Percentiles rank a stretch among this genome's conserved stretches.
Evolutionary conservation across 2,329 filamentous ascomycete genomes (phyloP).

Genomic region (Aspergillus fumigatus): DNA sequence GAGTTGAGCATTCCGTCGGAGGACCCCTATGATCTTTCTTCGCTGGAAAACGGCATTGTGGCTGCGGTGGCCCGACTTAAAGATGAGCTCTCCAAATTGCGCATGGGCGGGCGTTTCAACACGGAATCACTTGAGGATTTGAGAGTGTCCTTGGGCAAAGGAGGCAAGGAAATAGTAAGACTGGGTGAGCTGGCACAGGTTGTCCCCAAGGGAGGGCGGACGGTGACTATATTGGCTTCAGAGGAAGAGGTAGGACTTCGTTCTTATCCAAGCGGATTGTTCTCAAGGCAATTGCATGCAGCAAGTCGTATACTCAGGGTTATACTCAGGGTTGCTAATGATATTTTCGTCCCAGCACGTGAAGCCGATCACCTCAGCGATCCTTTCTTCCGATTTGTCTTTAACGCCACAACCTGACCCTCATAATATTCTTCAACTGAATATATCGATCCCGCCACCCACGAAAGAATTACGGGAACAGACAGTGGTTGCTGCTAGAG

Average conservation of each 20-base stretch:
- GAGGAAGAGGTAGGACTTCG: conserved; percentile 55
- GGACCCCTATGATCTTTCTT: conserved; percentile 59
- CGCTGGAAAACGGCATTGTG: conserved; percentile 53
- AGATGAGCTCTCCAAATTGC: conserved; percentile 58
- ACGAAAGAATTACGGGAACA: conserved; percentile 45
- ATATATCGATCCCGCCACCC: conserved; percentile 43
- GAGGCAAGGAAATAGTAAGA: conserved; percentile 47
- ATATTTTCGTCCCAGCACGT: conserved; percentile 30
- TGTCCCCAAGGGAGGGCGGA: conserved; percentile 58
- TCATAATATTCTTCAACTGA: conserved; percentile 42
- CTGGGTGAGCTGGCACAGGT: conserved; percentile 64
- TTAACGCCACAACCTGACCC: conserved; percentile 41
- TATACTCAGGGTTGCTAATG: neutral
- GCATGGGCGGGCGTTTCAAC: conserved; percentile 59
- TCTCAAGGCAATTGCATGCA: neutral
- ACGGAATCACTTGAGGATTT: conserved; percentile 58
- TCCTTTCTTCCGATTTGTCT: conserved; percentile 39
- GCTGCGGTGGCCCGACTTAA: conserved; percentile 54
- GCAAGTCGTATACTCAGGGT: neutral
- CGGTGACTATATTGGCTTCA: conserved; percentile 58
- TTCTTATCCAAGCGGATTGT: neutral
- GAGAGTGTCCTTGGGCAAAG: conserved; percentile 55
- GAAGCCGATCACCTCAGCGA: conserved; percentile 42
- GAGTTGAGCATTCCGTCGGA: conserved; percentile 31
- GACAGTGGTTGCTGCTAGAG: conserved; percentile 37